Evolutionary conservation across 371 early-diverging fungal genomes (phyloP), one percentile per base, ranked within the genome.

Genomic region (Lichtheimia corymbifera): DNA sequence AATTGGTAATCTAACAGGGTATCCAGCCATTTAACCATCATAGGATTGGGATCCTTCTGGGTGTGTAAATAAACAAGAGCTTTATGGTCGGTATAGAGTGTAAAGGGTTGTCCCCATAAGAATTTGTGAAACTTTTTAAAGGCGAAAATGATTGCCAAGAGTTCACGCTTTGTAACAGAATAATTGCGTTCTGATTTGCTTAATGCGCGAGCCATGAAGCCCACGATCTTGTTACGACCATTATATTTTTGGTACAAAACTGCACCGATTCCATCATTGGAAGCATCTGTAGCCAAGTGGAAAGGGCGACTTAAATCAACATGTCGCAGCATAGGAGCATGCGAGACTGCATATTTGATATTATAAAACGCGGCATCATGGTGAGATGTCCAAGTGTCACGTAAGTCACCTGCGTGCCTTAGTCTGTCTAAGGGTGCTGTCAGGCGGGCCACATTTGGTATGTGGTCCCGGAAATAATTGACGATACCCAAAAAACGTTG

Each of bases 211-310:
- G 22, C 22, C 22, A 22, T 30, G 22, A 22, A 22, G 1, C 22
- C 22, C 22, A 3, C 57, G 50, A 2, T 22, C 1, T 22, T 22
- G 22, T 22, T 22, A 1, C 2, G 22, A 22, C 22, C 22, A 22
- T 22, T 1, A 1, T 22, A 2, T 22, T 22, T 1, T 2, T 22
- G 49, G 72, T 71, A 12, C 68, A 73, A 28, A 47, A 35, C 30
- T 74, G 64, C 22, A 22, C 22, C 22, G 22, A 22, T 22, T 1
- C 22, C 22, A 1, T 22, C 22, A 2, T 22, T 22, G 0, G 78
- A 79, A 0, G 78, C 72, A 62, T 82, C 76, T 0, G 76, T 75
- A 5, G 69, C 73, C 0, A 79, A 49, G 24, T 56, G 64, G 43
- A 77, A 74, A 5, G 63, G 66, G 0, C 4, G 28, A n/a, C 15